Conservation (phyloP, 2,329 filamentous ascomycete species). For the Monilinia vaccinii-corymbosi region DNA sequence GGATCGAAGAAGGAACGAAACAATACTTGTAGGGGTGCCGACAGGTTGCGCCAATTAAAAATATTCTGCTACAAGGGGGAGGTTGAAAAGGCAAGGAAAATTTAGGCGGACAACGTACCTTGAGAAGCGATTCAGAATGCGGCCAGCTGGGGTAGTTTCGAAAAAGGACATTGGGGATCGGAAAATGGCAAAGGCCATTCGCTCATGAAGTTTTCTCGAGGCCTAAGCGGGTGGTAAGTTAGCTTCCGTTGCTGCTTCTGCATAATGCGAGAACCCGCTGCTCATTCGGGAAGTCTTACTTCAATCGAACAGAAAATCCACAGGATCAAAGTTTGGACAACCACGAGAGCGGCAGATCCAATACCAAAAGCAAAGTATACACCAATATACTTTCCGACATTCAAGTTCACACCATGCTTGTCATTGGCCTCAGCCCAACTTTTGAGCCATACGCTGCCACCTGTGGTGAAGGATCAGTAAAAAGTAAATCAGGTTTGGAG, state of each 20-base stretch:
- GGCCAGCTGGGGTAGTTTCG: slow-evolving; percentile 69
- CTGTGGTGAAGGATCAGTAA: slow-evolving; percentile 32
- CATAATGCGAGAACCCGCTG: slow-evolving; percentile 13
- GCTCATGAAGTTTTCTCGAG: slow-evolving; percentile 89
- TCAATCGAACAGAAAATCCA: slow-evolving; percentile 99
- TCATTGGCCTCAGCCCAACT: slow-evolving; percentile 80
- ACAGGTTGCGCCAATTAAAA: neutral
- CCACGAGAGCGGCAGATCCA: slow-evolving; percentile 74
- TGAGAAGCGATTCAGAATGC: slow-evolving; percentile 93
- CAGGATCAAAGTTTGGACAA: slow-evolving; percentile 84
- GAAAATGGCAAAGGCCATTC: slow-evolving; percentile 97
- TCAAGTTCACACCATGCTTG: slow-evolving; percentile 53
- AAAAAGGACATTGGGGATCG: slow-evolving; percentile 98
- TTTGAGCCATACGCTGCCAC: slow-evolving; percentile 87
- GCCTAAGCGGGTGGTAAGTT: slow-evolving; percentile 43
- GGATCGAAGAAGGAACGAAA: neutral
- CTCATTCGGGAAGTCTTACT: slow-evolving; percentile 39
- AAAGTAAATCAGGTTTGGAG: neutral
- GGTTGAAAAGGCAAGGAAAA: neutral
- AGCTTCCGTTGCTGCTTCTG: slow-evolving; percentile 17
- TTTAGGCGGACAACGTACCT: slow-evolving; percentile 44
- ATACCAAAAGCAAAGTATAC: slow-evolving; percentile 94
- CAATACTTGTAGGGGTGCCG: neutral
- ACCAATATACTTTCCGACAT: slow-evolving; percentile 84
- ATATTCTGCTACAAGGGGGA: neutral